Base-by-base conservation (phyloP, 768 basidiomycete species). In the Pleurotus sapidus region DNA sequence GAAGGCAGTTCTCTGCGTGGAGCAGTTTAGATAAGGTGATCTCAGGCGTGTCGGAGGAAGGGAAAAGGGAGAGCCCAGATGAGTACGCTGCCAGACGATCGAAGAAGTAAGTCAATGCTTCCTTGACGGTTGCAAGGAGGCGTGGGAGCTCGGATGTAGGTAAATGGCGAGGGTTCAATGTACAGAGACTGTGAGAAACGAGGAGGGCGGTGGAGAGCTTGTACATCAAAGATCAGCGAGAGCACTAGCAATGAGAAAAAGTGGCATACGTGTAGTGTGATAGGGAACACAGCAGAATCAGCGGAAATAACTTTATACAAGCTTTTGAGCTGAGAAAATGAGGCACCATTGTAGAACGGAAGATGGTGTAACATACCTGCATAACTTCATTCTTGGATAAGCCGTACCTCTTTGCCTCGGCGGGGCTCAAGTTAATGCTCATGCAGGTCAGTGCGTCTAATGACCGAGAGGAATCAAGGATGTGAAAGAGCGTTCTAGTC, bases 181-280 rank as follows among this genome's bases (percentile, higher is more conserved):
- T 63, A 9, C 76, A 77, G 9, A 90, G 75, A 17, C 77, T 69
- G 46, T 74, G 75, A 1, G 82, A 77, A 24, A 84, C 62, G 14
- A 90, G 77, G 46, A 84, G 77, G 2, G 84, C 73, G 12, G 72
- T 80, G 1, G 84, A 84, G 25, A 84, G 76, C 81, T 85, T 48
- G 4, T 7, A 12, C 15, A 20, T 15, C 24, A 0, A 34, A 8
- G 7, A 5, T 23, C 14, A 30, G 47, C n/a, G 23, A n/a, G 14
- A 20, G 46, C 57, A 34, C 7, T 37, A 5, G 27, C 3, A 23
- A 2, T 57, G 15, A 15, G 11, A 38, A 42, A 17, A 58, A 49
- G 39, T 46, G 14, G 25, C 46, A 7, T 51, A 57, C 56, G 11
- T 39, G 56, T 24, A 45, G 51, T 1, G 49, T 55, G 34, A 34